A percentile compares a stretch with the other conserved stretches of the same genome.
These are phyloP conservation scores for Naematelia aurantialba DNA, from an alignment of 768 basidiomycete genomes.

Conservation along the genomic window DNA sequence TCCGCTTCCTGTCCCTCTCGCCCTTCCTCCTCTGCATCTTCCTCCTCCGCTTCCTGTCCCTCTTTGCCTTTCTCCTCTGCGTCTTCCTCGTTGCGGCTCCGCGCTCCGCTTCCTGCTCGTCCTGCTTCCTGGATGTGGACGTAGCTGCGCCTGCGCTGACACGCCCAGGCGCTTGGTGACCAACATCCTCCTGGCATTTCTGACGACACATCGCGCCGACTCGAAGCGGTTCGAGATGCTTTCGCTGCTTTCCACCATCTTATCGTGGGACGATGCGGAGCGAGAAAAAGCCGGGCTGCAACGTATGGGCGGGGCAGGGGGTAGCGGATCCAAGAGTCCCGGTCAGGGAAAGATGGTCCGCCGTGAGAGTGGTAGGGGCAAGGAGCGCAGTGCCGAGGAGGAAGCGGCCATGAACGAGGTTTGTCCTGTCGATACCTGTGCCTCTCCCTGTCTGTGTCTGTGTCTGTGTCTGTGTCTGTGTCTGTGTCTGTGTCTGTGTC, in stretches of 20 bases:
- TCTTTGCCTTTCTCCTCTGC: no score
- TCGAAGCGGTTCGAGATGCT: slow-evolving; percentile 97
- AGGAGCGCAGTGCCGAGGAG: slow-evolving; percentile 64
- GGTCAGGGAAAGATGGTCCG: slow-evolving; percentile 9
- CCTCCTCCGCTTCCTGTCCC: neutral
- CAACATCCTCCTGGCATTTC: slow-evolving; percentile 85
- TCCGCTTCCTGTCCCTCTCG: neutral
- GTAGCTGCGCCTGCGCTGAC: no score
- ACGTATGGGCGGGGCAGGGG: slow-evolving; percentile 52
- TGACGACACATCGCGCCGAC: slow-evolving; percentile 85
- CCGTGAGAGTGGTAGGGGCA: slow-evolving; percentile 20
- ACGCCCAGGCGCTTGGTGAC: slow-evolving; percentile 83
- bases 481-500: no score
- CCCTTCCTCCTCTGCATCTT: slow-evolving; percentile 2
- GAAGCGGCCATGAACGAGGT: slow-evolving; percentile 51
- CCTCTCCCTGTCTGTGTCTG: no score
- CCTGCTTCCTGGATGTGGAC: no score
- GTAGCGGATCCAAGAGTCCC: slow-evolving; percentile 10
- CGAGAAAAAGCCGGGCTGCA: slow-evolving; percentile 86
- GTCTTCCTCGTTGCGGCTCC: no score
- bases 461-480: no score
- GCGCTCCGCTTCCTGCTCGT: no score
- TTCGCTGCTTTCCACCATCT: slow-evolving; percentile 74
- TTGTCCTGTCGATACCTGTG: slow-evolving; percentile 9
- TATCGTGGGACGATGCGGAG: slow-evolving; percentile 89